These are phyloP conservation scores for Setaria viridis DNA, from an alignment of 202 grass and related monocot species.

Conservation along the genomic window DNA sequence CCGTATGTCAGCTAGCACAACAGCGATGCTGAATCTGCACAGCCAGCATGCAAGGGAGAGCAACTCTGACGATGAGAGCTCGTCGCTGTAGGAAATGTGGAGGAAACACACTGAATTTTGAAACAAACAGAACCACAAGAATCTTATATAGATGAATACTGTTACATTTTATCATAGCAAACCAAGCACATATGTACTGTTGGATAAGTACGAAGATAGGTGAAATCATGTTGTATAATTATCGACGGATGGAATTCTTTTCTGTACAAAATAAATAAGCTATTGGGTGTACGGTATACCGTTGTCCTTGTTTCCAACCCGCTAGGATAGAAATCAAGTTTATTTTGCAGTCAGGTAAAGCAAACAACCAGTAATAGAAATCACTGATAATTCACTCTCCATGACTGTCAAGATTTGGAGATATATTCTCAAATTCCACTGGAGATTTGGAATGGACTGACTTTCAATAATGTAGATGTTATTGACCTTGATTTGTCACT, in stretches of 20 bases:
- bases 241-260: constrained; percentile 37
- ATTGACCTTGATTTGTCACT: not conserved
- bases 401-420: not conserved
- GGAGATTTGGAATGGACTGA: not conserved
- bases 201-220: not conserved
- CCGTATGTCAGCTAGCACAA: constrained; percentile 50
- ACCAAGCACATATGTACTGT: constrained; percentile 43
- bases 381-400: not conserved
- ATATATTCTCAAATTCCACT: not conserved
- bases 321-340: not conserved
- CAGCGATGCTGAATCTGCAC: constrained; percentile 51
- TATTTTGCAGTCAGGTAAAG: not conserved
- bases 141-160: constrained; percentile 20
- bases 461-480: no score
- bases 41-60: constrained; percentile 29
- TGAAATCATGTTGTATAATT: constrained; percentile 40
- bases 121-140: constrained; percentile 4
- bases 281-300: not conserved
- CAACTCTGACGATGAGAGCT: constrained; percentile 66
- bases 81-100: constrained; percentile 44
- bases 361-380: not conserved
- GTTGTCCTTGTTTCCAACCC: not conserved
- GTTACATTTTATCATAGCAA: constrained; percentile 21
- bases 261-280: constrained; percentile 58
- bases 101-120: constrained; percentile 19